Percentiles rank a stretch among this genome's conserved stretches.
Conservation (phyloP, 345 rosid genomes). For the Salix exigua region DNA sequence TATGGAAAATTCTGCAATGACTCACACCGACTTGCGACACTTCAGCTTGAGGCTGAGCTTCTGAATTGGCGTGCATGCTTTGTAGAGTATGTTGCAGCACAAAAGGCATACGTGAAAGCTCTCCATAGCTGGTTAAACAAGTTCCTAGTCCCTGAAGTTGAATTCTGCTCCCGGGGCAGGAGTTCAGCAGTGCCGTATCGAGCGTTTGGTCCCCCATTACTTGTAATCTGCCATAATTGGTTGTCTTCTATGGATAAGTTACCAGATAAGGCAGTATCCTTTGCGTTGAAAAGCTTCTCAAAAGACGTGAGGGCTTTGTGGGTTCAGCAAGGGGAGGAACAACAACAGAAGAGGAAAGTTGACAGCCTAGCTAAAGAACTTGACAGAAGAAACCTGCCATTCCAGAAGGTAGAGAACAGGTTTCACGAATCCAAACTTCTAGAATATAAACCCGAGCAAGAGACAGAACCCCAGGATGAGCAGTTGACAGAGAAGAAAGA, state of each 20-base stretch:
- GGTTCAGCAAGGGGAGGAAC: constrained; percentile 66
- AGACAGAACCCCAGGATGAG: constrained; percentile 23
- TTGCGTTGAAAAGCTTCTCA: constrained; percentile 56
- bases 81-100: constrained; percentile 43
- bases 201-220: constrained; percentile 51
- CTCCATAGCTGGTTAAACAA: constrained; percentile 62
- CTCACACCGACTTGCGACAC: constrained; percentile 65
- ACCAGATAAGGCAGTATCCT: constrained; percentile 43
- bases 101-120: constrained; percentile 52
- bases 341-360: constrained; percentile 59
- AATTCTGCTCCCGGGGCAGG: constrained; percentile 48
- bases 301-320: constrained; percentile 55
- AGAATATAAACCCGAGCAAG: constrained; percentile 33
- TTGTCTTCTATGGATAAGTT: constrained; percentile 40
- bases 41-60: constrained; percentile 73
- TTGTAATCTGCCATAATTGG: constrained; percentile 53
- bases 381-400: constrained; percentile 39
- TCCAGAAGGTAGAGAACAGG: constrained; percentile 47
- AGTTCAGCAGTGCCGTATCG: constrained; percentile 34
- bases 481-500: constrained; percentile 39
- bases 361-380: constrained; percentile 58
- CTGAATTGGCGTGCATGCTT: constrained; percentile 60
- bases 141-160: constrained; percentile 58
- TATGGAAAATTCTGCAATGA: constrained; percentile 59
- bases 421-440: constrained; percentile 40